phyloP scores from a whole-genome alignment of 495 filamentous ascomycete species.

The Parachaetomium inaequale region DNA sequence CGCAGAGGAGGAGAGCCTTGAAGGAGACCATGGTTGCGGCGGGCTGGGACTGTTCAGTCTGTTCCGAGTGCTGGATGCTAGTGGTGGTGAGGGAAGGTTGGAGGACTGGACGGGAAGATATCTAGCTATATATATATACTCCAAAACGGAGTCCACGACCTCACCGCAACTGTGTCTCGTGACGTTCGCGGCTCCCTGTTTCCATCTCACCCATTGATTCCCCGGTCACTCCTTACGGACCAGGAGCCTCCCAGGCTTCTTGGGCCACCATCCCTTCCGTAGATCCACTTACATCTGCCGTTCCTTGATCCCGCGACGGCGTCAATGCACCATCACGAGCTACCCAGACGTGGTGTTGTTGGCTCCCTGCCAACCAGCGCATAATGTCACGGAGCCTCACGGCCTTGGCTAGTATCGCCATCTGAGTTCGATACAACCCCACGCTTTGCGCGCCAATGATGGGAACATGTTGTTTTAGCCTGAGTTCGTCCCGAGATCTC shows the following conservation, averaged over 20 bases:
- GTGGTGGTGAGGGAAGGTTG: not conserved
- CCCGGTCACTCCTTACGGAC: not conserved
- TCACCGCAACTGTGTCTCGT: no score
- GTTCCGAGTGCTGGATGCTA: not conserved
- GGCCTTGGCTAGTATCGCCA: not conserved
- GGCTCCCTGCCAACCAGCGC: not conserved
- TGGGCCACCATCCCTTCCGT: not conserved
- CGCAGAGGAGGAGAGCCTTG: slow-evolving; percentile 17
- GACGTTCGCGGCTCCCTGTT: not conserved
- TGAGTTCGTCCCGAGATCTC: not conserved
- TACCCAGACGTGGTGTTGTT: not conserved
- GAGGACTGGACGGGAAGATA: not conserved
- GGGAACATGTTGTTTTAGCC: not conserved
- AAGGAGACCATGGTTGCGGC: slow-evolving; percentile 23
- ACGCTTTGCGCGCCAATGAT: not conserved
- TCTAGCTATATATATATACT: not conserved
- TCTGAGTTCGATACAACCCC: not conserved
- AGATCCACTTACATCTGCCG: not conserved
- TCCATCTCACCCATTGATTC: not conserved
- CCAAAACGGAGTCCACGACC: not conserved
- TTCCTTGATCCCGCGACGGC: not conserved
- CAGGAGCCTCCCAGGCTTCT: not conserved
- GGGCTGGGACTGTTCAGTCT: not conserved
- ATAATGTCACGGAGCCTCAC: not conserved
- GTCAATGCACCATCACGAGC: not conserved